Base-by-base conservation (phyloP, 106 monocot species). In the Vanilla planifolia region DNA sequence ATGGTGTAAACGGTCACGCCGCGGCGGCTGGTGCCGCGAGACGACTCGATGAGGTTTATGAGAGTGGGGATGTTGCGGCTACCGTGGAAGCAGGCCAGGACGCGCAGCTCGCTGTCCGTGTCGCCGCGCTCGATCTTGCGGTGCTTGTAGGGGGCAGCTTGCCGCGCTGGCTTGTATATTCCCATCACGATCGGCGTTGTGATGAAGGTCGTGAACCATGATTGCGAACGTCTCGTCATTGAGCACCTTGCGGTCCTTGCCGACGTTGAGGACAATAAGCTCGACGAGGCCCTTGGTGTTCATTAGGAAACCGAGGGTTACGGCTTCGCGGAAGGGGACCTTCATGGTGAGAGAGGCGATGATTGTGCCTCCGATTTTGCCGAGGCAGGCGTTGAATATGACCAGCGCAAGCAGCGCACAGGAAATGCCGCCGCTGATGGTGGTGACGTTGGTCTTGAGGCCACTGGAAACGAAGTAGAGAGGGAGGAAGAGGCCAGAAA, bases 251-350 rank as follows among this genome's bases (percentile, higher is more conserved):
- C 73, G 67, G 57, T 79, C 79, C 15, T 39, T 59, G 24, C 79
- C 79, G 21, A 79, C 74, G 69, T 79, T 79, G 51, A 79, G 73
- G 24, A 79, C 79, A 17, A 79, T 69, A 3, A 79, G 73, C 64
- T 79, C 79, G n/a, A 79, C 73, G 34, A 79, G 68, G 6, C 79
- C 79, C 40, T 74, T 79, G 16, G 79, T 79, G 58, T 79, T 79
- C 79, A 79, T 79, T 20, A 79, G 63, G 42, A 79, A 47, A 9
- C 79, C 79, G 2, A 79, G 73, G 3, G 73, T 44, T 1, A 79
- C 23, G 8, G 73, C 73, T 21, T 79, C 79, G 8, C 69, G 61
- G 8, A 42, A 7, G 1, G 79, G 79, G n/a, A 79, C 17, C 55
- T 53, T 51, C 17, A 59, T 47, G 0, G 35, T 8, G 20, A 46